Percentiles rank a stretch among this genome's conserved stretches.
These are phyloP conservation scores for Citrus unshiu DNA, from an alignment of 345 rosid genomes.

Conservation along the genomic window DNA sequence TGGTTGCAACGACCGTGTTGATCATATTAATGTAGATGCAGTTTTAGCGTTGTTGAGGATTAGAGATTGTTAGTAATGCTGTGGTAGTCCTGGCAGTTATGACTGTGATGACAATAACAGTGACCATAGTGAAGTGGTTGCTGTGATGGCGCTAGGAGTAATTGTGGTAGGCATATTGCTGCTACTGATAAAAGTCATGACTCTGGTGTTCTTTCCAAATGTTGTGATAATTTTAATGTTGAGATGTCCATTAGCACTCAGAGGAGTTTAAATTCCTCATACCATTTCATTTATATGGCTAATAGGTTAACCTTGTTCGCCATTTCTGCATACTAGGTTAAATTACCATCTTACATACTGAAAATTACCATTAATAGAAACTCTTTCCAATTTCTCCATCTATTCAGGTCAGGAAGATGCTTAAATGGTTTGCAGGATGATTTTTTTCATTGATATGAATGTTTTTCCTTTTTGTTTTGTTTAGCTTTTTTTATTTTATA, in stretches of 20 bases:
- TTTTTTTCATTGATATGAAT: too few relatives aligned
- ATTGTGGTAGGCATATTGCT: too few relatives aligned
- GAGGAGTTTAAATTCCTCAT: too few relatives aligned
- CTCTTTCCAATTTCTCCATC: not conserved
- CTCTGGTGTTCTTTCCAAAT: too few relatives aligned
- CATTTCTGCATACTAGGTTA: not conserved
- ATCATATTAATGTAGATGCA: not conserved
- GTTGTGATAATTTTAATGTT: too few relatives aligned
- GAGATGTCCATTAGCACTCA: too few relatives aligned
- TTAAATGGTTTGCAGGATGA: not conserved
- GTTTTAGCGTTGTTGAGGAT: not conserved
- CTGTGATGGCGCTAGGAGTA: too few relatives aligned
- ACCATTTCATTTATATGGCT: not conserved
- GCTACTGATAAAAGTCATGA: too few relatives aligned
- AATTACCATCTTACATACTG: not conserved
- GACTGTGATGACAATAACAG: too few relatives aligned
- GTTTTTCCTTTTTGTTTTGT: not conserved
- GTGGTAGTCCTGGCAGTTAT: not conserved
- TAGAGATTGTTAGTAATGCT: too few relatives aligned
- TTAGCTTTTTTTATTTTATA: too few relatives aligned
- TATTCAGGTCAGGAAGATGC: not conserved
- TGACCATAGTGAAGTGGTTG: too few relatives aligned
- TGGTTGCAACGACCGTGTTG: not conserved
- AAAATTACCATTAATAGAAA: not conserved
- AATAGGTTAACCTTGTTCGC: not conserved